Percentiles rank a stretch among this genome's conserved stretches.
Conservation (phyloP, 1,284 basidiomycete species). For the Sanghuangporus sanghuang region DNA sequence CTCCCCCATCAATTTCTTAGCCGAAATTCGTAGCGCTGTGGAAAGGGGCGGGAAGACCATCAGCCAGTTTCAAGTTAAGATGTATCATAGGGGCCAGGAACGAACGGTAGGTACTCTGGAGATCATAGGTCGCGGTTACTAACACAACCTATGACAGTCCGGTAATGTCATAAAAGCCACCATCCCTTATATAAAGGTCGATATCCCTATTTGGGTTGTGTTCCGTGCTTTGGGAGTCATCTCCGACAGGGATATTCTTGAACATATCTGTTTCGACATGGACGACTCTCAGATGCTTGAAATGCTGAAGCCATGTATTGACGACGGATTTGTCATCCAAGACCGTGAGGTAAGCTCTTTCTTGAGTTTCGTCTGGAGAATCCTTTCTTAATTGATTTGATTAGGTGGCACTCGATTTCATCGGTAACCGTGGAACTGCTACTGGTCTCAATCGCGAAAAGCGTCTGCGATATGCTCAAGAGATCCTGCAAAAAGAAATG, state of each 20-base stretch:
- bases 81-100: constrained; percentile 88
- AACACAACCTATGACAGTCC: constrained; percentile 38
- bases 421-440: constrained; percentile 96
- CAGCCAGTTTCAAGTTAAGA: constrained; percentile 97
- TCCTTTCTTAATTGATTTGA: neutral
- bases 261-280: constrained; percentile 98
- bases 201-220: constrained; percentile 98
- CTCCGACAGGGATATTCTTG: constrained; percentile 95
- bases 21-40: constrained; percentile 96
- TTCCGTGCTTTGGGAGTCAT: constrained; percentile 98
- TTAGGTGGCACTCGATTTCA: constrained; percentile 87
- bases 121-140: neutral
- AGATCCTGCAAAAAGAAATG: constrained; percentile 99
- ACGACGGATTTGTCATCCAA: constrained; percentile 98
- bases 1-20: constrained; percentile 92
- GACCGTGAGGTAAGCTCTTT: constrained; percentile 72
- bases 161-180: constrained; percentile 97
- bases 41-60: constrained; percentile 99
- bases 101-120: constrained; percentile 59
- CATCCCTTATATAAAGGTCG: constrained; percentile 96
- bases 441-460: constrained; percentile 89
- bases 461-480: constrained; percentile 94
- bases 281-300: constrained; percentile 95
- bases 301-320: constrained; percentile 98
- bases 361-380: neutral